Base-by-base conservation (phyloP, 164 flowering plant genomes). In the Protea cynaroides region DNA sequence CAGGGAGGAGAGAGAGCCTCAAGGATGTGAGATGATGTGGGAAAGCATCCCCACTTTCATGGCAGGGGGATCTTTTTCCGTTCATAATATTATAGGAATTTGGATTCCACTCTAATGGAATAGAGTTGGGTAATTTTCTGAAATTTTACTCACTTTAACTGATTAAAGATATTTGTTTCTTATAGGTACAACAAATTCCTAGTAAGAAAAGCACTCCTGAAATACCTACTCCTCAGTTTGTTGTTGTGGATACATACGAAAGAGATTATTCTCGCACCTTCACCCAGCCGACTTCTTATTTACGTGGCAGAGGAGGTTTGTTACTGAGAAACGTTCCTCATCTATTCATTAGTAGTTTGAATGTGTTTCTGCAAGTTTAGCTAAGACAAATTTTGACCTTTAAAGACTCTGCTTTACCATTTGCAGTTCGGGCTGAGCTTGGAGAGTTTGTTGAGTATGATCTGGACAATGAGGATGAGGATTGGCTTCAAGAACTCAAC, bases 381-480 rank as follows among this genome's bases (percentile, higher is more conserved):
- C 57, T 56, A 22, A 10, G 3, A 18, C 6, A n/a, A 40, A 11
- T 58, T 53, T 25, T 1, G 11, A 15, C 8, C 25, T 14, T 47
- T 62, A 21, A 21, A 25, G 18, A 11, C 15, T 60, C 65, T 65
- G 5, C 25, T 65, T 21, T 24, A 58, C 17, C 65, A 21, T 65
- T 65, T 74, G 74, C 80, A 93, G 99, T 88, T 57, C 81, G 99
- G 59, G 79, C 97, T 65, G 99, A 95, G 80, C 76, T 92, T 67
- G 99, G 97, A 62, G 99, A 92, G 58, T 92, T 92, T 79, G 81
- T 92, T 64, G 99, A 95, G 86, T 95, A 95, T 82, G 99, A 95
- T 74, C 73, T 92, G 69, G 97, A 95, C 78, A 90, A 87, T 58
- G 97, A 92, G 78, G 99, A 95, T 63, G 97, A 95, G 67, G 99